These are phyloP conservation scores for Alternaria sp. DNA, from an alignment of 2,329 filamentous ascomycete genomes.

Conservation along the genomic window DNA sequence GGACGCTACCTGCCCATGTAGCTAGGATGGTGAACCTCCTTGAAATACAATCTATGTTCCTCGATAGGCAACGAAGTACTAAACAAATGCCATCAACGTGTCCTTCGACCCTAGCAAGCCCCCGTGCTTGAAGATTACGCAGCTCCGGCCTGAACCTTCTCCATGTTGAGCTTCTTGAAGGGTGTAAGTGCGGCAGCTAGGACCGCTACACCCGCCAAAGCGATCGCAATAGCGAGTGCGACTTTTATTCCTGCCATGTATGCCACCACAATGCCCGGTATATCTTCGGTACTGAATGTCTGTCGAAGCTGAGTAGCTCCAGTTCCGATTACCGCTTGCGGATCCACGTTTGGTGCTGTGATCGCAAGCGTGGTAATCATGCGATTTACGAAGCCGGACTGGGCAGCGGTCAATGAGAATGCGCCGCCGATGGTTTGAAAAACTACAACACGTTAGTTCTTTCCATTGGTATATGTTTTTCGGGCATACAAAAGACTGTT, in stretches of 20 bases:
- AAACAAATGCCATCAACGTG: neutral
- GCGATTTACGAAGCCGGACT: constrained; percentile 54
- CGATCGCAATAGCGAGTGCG: constrained; percentile 16
- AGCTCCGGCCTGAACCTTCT: constrained; percentile 2
- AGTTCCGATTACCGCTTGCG: constrained; percentile 42
- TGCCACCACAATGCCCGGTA: constrained; percentile 17
- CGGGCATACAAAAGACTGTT: constrained; percentile 41
- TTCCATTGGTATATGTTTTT: neutral
- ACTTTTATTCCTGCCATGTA: constrained; percentile 23
- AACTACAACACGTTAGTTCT: constrained; percentile 27
- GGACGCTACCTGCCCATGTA: no score
- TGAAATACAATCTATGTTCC: neutral
- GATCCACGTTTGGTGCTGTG: constrained; percentile 39
- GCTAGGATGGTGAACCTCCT: neutral
- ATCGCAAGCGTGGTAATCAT: constrained; percentile 41
- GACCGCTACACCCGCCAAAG: constrained; percentile 2
- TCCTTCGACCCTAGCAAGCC: neutral
- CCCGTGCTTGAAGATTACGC: neutral
- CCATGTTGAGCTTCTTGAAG: constrained; percentile 5
- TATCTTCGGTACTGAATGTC: constrained; percentile 7
- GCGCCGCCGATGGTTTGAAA: constrained; percentile 53
- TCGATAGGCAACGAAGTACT: neutral
- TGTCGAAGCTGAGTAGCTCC: constrained; percentile 53
- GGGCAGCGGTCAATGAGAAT: constrained; percentile 52
- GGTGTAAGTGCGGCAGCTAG: neutral